Evolutionary conservation across 768 basidiomycete species (phyloP), one percentile per base, ranked within the genome.

Genomic region (Podaxis carcinomalis): DNA sequence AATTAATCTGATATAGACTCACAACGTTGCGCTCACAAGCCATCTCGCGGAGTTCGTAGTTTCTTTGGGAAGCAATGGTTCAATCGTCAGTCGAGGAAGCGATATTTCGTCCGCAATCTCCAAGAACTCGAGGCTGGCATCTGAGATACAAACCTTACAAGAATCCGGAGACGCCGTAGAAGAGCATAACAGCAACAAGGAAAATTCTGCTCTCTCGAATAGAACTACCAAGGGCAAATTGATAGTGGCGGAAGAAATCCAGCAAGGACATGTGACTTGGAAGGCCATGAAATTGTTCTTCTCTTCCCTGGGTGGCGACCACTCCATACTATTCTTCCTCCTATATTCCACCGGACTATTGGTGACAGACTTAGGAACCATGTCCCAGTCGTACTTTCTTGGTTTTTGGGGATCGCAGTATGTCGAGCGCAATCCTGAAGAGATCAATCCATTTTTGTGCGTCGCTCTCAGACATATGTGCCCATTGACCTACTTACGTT

Each of bases 181-280:
- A 44, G 67, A 72, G 62, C 62, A 65, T 16, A 68, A 71, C 57
- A 42, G 64, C 14, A 37, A 65, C 64, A 27, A 69, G 68, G 35
- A 51, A 40, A 50, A 25, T 23, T 5, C 44, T 2, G 16, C 62
- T 62, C 32, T 40, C 64, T 10, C 11, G 63, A 54, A 37, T 70
- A 65, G 36, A 2, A 6, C 35, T 69, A 7, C 59, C 13, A 74
- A 76, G 44, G 85, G 85, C 1, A 85, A 87, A 67, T 73, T 88
- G n/a, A 78, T 86, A 51, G 71, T 83, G 3, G 79, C 78, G 0
- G 87, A 89, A 66, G 87, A 89, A 66, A 74, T 86, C 40, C 78
- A 75, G 10, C 75, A 78, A 56, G 87, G 87, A 0, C 80, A 81
- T 62, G 78, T 87, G 36, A 78, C 80, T 44, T 83, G 81, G 78